These are phyloP conservation scores for Leccinum longicurvipes DNA, from an alignment of 768 basidiomycete species.

Conservation along the genomic window DNA sequence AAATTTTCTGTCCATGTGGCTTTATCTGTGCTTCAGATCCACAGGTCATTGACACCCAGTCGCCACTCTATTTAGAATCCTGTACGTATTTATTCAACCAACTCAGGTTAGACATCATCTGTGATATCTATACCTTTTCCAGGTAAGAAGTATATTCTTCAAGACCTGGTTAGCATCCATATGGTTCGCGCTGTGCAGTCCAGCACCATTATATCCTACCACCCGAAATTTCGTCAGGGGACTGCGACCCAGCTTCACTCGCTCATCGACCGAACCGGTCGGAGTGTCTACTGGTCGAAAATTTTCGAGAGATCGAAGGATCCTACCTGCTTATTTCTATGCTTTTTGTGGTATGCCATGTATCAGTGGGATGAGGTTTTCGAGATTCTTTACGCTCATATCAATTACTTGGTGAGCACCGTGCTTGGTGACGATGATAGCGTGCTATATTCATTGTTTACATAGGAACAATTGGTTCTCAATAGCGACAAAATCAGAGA, in stretches of 20 bases:
- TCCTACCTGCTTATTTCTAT: slow-evolving; percentile 53
- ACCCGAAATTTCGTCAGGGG: slow-evolving; percentile 18
- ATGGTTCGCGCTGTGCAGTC: slow-evolving; percentile 37
- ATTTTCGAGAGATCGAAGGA: slow-evolving; percentile 34
- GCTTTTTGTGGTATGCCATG: slow-evolving; percentile 55
- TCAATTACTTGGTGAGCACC: slow-evolving; percentile 44
- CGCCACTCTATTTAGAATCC: slow-evolving; percentile 37
- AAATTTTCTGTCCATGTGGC: too few relatives aligned
- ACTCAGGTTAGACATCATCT: background rate
- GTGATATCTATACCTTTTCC: background rate
- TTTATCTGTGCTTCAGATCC: slow-evolving; percentile 13
- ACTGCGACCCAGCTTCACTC: slow-evolving; percentile 27
- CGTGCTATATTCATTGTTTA: background rate
- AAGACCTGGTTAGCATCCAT: slow-evolving; percentile 53
- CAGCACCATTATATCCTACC: slow-evolving; percentile 29
- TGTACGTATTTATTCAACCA: slow-evolving; percentile 25
- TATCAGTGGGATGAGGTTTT: slow-evolving; percentile 64
- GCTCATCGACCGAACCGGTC: slow-evolving; percentile 30
- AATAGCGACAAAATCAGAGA: slow-evolving; percentile 38
- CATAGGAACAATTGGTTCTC: slow-evolving; percentile 46
- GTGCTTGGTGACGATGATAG: background rate
- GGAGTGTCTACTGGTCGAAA: slow-evolving; percentile 34
- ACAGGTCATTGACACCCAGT: slow-evolving; percentile 50
- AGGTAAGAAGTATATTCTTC: slow-evolving; percentile 24
- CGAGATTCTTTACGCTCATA: slow-evolving; percentile 48